phyloP scores from a whole-genome alignment of 192 early-diverging fungal species.

The Coemansia sp. region DNA sequence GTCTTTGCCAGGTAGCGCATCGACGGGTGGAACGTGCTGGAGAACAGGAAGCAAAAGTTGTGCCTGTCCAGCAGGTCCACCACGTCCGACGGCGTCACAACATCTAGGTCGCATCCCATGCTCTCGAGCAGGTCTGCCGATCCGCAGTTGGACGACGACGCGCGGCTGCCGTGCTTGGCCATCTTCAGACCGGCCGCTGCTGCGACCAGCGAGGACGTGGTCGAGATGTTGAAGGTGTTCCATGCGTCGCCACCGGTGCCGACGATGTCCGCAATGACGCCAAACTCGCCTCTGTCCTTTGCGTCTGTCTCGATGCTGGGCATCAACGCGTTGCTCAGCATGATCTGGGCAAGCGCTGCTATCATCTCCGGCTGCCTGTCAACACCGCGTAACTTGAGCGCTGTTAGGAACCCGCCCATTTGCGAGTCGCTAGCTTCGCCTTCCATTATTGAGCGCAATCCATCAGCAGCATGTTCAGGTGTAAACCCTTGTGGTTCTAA shows the following conservation, averaged over 20 bases:
- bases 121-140: conserved; percentile 91
- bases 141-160: conserved; percentile 83
- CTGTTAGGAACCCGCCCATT: conserved; percentile 78
- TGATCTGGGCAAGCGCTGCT: conserved; percentile 70
- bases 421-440: conserved; percentile 74
- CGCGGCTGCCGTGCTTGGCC: conserved; percentile 94
- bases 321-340: conserved; percentile 66
- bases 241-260: conserved; percentile 96
- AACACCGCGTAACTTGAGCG: conserved; percentile 62
- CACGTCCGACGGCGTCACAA: conserved; percentile 62
- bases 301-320: conserved; percentile 53
- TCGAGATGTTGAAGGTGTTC: conserved; percentile 94
- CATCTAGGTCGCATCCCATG: conserved; percentile 67
- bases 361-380: conserved; percentile 73
- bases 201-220: conserved; percentile 82
- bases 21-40: conserved; percentile 86
- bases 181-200: conserved; percentile 88
- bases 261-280: conserved; percentile 78
- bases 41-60: conserved; percentile 89
- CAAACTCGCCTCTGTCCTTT: conserved; percentile 23
- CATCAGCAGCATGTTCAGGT: conserved; percentile 53
- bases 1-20: conserved; percentile 75
- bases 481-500: conserved; percentile 59
- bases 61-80: conserved; percentile 56
- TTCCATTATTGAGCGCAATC: conserved; percentile 68